These are phyloP conservation scores for Salpingoeca rosetta DNA, from an alignment of 78 protist species.

Conservation along the genomic window DNA sequence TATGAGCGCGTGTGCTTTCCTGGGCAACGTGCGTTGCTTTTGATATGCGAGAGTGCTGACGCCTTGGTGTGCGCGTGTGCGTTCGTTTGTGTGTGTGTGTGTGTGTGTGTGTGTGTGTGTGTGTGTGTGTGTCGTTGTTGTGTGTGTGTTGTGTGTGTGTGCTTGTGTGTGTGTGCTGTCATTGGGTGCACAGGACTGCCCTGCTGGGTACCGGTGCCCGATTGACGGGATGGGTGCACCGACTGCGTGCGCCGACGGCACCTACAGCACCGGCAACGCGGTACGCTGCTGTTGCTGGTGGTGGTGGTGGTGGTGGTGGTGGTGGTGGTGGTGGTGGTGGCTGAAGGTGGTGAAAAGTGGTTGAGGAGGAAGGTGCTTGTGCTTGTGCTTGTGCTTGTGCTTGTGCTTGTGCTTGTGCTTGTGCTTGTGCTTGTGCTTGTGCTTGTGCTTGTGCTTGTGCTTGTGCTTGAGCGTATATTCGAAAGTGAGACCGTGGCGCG, in stretches of 20 bases:
- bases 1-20: too few relatives aligned
- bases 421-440: not conserved
- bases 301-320: not conserved
- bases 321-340: not conserved
- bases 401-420: not conserved
- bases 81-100: not conserved
- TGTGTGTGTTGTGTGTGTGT: not conserved
- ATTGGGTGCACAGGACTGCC: not conserved
- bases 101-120: not conserved
- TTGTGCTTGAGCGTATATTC: too few relatives aligned
- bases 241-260: not conserved
- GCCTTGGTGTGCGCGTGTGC: too few relatives aligned
- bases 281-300: not conserved
- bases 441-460: too few relatives aligned
- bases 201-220: not conserved
- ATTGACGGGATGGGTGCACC: not conserved
- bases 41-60: too few relatives aligned
- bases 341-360: not conserved
- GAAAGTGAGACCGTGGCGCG: slow-evolving; percentile 11
- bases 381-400: not conserved
- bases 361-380: not conserved
- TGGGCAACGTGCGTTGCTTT: too few relatives aligned
- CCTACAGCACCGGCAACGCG: not conserved
- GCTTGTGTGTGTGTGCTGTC: not conserved
- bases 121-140: not conserved